Conservation (phyloP, 768 basidiomycete genomes). For the Termitomyces sp. region DNA sequence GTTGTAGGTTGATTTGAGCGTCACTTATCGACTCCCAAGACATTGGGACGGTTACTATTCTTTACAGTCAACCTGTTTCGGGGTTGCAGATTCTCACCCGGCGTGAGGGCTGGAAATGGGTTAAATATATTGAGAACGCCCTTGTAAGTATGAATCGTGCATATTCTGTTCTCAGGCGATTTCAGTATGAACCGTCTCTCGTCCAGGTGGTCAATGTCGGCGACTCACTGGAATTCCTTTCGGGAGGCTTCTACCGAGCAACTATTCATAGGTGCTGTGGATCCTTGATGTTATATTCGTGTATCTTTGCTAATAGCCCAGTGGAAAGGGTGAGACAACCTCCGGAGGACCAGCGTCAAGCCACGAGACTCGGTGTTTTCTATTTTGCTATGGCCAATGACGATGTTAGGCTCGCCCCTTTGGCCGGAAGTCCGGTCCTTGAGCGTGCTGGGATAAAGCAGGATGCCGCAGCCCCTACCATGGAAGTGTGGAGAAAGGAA, state of each 20-base stretch:
- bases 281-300: constrained; percentile 7
- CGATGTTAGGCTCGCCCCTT: constrained; percentile 27
- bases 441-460: constrained; percentile 42
- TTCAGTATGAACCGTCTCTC: background rate
- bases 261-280: constrained; percentile 36
- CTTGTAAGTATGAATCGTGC: constrained; percentile 31
- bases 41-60: constrained; percentile 42
- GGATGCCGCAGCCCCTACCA: constrained; percentile 46
- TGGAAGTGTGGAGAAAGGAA: constrained; percentile 51
- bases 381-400: constrained; percentile 59
- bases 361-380: constrained; percentile 46
- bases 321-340: constrained; percentile 39
- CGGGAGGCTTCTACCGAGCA: constrained; percentile 43
- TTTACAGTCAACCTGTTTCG: constrained; percentile 50
- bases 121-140: constrained; percentile 47
- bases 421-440: constrained; percentile 47
- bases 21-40: constrained; percentile 25
- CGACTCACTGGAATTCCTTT: constrained; percentile 46
- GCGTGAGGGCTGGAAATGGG: constrained; percentile 45
- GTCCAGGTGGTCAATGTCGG: constrained; percentile 35
- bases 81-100: constrained; percentile 44
- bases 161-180: background rate
- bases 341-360: constrained; percentile 40
- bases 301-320: background rate
- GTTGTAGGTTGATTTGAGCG: background rate